These are phyloP conservation scores for Miamiensis avidus DNA, from an alignment of 169 alveolate species.

Conservation along the genomic window DNA sequence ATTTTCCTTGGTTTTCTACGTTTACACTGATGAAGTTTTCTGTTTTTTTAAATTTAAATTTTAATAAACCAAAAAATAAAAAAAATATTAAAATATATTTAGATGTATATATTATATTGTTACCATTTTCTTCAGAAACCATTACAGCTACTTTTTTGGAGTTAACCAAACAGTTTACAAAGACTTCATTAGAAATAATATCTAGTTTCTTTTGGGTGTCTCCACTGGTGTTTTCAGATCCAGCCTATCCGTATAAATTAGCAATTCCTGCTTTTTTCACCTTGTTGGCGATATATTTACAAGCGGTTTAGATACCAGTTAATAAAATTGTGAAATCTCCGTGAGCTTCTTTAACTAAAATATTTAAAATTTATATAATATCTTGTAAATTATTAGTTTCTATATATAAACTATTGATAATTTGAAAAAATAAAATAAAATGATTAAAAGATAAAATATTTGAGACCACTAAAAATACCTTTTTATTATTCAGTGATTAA, in stretches of 20 bases:
- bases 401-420: too few species aligned
- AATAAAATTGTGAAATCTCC: conserved; percentile 48
- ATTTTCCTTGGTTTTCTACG: conserved; percentile 37
- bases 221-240: conserved; percentile 60
- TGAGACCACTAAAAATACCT: too few species aligned
- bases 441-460: too few species aligned
- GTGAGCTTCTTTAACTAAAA: conserved; percentile 22
- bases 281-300: conserved; percentile 42
- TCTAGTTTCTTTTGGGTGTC: conserved; percentile 70
- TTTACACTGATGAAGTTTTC: conserved; percentile 18
- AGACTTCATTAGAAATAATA: conserved; percentile 64
- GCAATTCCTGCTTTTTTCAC: conserved; percentile 53
- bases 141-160: conserved; percentile 64
- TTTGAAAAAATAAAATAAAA: too few species aligned
- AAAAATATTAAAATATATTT: too few species aligned
- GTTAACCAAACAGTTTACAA: conserved; percentile 56
- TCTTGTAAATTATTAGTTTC: too few species aligned
- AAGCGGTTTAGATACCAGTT: conserved; percentile 42
- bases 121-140: conserved; percentile 58
- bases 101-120: too few species aligned
- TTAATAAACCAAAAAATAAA: too few species aligned
- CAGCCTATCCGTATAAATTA: conserved; percentile 40
- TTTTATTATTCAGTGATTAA: conserved; percentile 20
- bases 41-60: too few species aligned
- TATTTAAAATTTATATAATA: too few species aligned